Evolutionary conservation across 352 stramenopile genomes (phyloP).

Genomic region (Pythium apleroticum): DNA sequence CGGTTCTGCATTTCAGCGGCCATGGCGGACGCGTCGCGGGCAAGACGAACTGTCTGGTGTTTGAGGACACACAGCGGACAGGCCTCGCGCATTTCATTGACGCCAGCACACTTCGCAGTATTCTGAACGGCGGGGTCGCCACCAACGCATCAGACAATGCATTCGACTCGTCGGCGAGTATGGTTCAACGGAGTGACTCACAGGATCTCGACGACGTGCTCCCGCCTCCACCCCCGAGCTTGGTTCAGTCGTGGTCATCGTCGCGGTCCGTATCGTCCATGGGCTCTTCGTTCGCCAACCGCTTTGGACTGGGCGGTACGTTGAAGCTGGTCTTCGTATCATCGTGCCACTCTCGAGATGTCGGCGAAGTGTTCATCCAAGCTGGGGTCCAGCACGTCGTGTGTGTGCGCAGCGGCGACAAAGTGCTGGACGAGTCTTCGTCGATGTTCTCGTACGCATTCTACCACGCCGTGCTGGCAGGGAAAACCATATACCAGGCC

Average conservation of each 20-base stretch:
- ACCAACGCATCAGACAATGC: background rate
- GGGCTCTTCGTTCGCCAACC: slow-evolving; percentile 27
- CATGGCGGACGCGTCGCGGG: slow-evolving; percentile 68
- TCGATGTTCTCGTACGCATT: slow-evolving; percentile 79
- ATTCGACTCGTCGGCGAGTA: background rate
- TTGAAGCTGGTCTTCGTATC: slow-evolving; percentile 85
- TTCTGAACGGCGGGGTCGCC: slow-evolving; percentile 42
- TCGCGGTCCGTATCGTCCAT: slow-evolving; percentile 31
- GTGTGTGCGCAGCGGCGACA: slow-evolving; percentile 67
- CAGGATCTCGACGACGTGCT: slow-evolving; percentile 13
- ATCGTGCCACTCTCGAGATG: slow-evolving; percentile 72
- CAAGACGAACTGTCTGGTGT: slow-evolving; percentile 66
- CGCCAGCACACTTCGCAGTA: slow-evolving; percentile 51
- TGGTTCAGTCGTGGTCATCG: slow-evolving; percentile 7
- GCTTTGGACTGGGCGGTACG: slow-evolving; percentile 36
- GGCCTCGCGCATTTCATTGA: slow-evolving; percentile 74
- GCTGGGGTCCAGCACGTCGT: slow-evolving; percentile 77
- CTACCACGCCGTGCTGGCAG: slow-evolving; percentile 70
- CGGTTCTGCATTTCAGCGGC: slow-evolving; percentile 78
- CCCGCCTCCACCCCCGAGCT: background rate
- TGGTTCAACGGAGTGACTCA: slow-evolving; percentile 15
- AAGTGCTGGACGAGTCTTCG: slow-evolving; percentile 69
- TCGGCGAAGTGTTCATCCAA: slow-evolving; percentile 81
- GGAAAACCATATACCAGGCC: slow-evolving; percentile 71
- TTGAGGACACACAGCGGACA: slow-evolving; percentile 71